Evolutionary conservation across 1,284 basidiomycete genomes (phyloP).

Genomic region (Irpex lacteus): DNA sequence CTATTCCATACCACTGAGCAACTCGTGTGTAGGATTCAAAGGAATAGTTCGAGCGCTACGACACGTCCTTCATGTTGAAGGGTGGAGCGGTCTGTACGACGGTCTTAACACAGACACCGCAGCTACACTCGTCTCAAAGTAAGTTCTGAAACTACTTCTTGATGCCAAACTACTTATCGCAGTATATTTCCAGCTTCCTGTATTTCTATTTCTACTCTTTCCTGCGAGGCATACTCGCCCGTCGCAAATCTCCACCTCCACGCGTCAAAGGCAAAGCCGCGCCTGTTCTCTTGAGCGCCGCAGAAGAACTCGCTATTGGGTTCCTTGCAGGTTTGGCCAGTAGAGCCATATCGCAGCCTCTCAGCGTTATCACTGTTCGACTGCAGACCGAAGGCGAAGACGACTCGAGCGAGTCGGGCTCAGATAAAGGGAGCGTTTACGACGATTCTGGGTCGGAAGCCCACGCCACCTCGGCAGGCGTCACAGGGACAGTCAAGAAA

Average conservation of each 20-base stretch:
- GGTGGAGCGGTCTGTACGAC: slow-evolving; percentile 44
- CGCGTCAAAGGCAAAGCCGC: slow-evolving; percentile 12
- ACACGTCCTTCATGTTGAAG: slow-evolving; percentile 37
- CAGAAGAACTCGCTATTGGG: slow-evolving; percentile 48
- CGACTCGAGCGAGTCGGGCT: slow-evolving; percentile 16
- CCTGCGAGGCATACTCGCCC: slow-evolving; percentile 26
- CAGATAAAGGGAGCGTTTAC: slow-evolving; percentile 6
- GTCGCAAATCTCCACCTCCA: slow-evolving; percentile 14
- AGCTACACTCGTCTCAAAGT: slow-evolving; percentile 55
- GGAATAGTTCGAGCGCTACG: slow-evolving; percentile 36
- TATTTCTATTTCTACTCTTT: slow-evolving; percentile 35
- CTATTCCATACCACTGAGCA: not conserved
- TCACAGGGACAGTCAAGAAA: slow-evolving; percentile 32
- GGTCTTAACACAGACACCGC: slow-evolving; percentile 48
- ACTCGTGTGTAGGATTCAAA: slow-evolving; percentile 24
- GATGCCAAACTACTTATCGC: not conserved
- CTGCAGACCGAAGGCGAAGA: slow-evolving; percentile 41
- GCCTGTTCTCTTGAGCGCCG: slow-evolving; percentile 27
- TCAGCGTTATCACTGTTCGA: slow-evolving; percentile 49
- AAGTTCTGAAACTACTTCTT: slow-evolving; percentile 13
- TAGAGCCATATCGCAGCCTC: slow-evolving; percentile 49
- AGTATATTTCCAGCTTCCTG: slow-evolving; percentile 35
- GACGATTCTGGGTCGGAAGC: slow-evolving; percentile 1
- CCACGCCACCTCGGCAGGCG: slow-evolving; percentile 13
- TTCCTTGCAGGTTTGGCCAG: slow-evolving; percentile 53